Percentiles rank a stretch among this genome's conserved stretches.
Conservation (phyloP, 225 moss, liverwort and hornwort species). For the Polytrichum formosum region DNA sequence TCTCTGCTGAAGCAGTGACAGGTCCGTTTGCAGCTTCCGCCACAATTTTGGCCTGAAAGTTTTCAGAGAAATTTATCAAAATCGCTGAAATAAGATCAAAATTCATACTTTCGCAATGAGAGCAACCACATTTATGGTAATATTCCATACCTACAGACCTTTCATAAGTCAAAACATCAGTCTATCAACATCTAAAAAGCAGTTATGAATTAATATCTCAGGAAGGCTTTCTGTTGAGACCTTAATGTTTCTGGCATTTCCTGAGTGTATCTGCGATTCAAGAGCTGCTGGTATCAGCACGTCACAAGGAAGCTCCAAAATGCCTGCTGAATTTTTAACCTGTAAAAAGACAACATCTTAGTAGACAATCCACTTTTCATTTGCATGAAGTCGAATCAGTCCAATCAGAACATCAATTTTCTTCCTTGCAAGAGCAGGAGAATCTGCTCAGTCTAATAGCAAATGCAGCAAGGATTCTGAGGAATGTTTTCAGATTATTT, state of each 20-base stretch:
- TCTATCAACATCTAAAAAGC: not conserved
- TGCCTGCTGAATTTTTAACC: conserved; percentile 57
- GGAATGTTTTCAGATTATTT: not conserved
- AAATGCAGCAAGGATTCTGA: not conserved
- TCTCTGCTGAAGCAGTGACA: conserved; percentile 74
- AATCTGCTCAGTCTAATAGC: not conserved
- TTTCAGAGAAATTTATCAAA: not conserved
- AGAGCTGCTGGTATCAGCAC: conserved; percentile 84
- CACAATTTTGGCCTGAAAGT: conserved; percentile 73
- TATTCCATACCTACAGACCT: too few species aligned
- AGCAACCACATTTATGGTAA: too few species aligned
- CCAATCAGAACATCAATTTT: too few species aligned
- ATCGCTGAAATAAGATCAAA: not conserved
- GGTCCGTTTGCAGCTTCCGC: conserved; percentile 93
- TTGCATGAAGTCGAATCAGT: too few species aligned
- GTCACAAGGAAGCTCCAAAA: conserved; percentile 81
- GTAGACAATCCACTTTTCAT: conserved; percentile 5
- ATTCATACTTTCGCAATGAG: not conserved
- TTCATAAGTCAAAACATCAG: too few species aligned
- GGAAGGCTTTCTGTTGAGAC: conserved; percentile 13
- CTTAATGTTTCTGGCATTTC: conserved; percentile 76
- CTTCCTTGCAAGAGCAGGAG: too few species aligned
- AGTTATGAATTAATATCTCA: not conserved
- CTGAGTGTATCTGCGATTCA: conserved; percentile 80
- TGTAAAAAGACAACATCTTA: conserved; percentile 23